Evolutionary conservation across 225 moss, liverwort and hornwort genomes (phyloP).

Genomic region (Climacium dendroides): DNA sequence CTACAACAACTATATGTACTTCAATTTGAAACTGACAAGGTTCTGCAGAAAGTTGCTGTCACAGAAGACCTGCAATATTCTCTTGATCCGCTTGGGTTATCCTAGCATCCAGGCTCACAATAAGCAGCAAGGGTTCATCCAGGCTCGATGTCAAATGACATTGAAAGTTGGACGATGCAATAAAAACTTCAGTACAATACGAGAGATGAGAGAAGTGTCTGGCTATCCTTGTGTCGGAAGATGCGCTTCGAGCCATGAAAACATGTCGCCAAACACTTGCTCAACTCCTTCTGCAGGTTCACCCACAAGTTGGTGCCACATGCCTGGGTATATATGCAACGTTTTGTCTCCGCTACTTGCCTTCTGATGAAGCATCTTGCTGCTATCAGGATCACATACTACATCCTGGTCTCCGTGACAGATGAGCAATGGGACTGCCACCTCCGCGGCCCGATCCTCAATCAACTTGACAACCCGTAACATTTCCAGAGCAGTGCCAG

Average conservation of each 20-base stretch:
- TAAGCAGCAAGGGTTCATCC: background rate
- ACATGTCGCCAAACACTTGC: slow-evolving; percentile 50
- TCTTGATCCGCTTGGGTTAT: background rate
- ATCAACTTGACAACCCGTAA: slow-evolving; percentile 50
- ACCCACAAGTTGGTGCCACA: slow-evolving; percentile 95
- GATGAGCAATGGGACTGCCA: slow-evolving; percentile 48
- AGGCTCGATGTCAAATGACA: background rate
- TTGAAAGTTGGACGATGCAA: background rate
- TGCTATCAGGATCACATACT: slow-evolving; percentile 68
- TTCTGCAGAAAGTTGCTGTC: background rate
- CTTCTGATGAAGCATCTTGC: slow-evolving; percentile 40
- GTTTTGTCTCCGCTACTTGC: slow-evolving; percentile 67
- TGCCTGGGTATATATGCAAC: slow-evolving; percentile 49
- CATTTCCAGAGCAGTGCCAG: slow-evolving; percentile 60
- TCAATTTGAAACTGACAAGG: background rate
- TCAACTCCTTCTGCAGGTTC: slow-evolving; percentile 62
- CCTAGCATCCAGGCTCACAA: background rate
- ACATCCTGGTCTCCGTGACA: slow-evolving; percentile 57
- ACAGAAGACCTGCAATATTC: background rate
- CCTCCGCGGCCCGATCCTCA: slow-evolving; percentile 40
- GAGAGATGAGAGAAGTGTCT: background rate
- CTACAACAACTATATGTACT: background rate
- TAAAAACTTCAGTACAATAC: background rate
- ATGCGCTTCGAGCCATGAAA: slow-evolving; percentile 50
- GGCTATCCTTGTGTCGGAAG: background rate